These are phyloP conservation scores for Aspergillus melleus DNA, from an alignment of 2,329 filamentous ascomycete genomes.

Conservation along the genomic window DNA sequence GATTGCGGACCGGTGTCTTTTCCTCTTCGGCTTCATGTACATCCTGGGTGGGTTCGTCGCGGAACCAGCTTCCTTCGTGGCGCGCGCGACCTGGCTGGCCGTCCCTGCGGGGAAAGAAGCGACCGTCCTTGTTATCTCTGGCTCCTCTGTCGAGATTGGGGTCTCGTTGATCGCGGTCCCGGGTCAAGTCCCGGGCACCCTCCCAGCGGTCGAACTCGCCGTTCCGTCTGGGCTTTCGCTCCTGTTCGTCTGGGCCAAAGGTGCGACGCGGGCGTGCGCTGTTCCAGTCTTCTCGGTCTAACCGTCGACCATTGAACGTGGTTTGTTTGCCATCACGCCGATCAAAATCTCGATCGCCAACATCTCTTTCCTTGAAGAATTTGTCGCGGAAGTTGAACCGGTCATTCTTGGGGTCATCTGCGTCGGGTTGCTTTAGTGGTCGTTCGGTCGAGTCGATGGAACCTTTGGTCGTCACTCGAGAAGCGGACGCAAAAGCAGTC, in stretches of 20 bases:
- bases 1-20: slow-evolving; percentile 54
- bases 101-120: slow-evolving; percentile 59
- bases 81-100: slow-evolving; percentile 62
- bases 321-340: slow-evolving; percentile 38
- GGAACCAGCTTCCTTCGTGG: slow-evolving; percentile 74
- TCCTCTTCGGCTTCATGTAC: slow-evolving; percentile 43
- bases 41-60: slow-evolving; percentile 52
- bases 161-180: slow-evolving; percentile 61
- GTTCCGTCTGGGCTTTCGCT: slow-evolving; percentile 42
- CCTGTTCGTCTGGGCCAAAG: slow-evolving; percentile 43
- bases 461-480: slow-evolving; percentile 52
- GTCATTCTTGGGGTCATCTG: slow-evolving; percentile 59
- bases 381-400: slow-evolving; percentile 61
- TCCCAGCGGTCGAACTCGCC: slow-evolving; percentile 47
- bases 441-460: slow-evolving; percentile 48
- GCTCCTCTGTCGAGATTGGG: slow-evolving; percentile 47
- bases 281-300: slow-evolving; percentile 46
- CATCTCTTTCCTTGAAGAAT: slow-evolving; percentile 40
- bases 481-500: slow-evolving; percentile 77
- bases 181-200: slow-evolving; percentile 38
- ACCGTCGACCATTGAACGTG: slow-evolving; percentile 36
- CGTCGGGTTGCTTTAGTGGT: slow-evolving; percentile 50
- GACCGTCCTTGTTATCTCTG: slow-evolving; percentile 55
- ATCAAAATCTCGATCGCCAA: slow-evolving; percentile 37
- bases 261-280: slow-evolving; percentile 39